phyloP scores from a whole-genome alignment of 257 asterid genomes.

The Avicennia marina region DNA sequence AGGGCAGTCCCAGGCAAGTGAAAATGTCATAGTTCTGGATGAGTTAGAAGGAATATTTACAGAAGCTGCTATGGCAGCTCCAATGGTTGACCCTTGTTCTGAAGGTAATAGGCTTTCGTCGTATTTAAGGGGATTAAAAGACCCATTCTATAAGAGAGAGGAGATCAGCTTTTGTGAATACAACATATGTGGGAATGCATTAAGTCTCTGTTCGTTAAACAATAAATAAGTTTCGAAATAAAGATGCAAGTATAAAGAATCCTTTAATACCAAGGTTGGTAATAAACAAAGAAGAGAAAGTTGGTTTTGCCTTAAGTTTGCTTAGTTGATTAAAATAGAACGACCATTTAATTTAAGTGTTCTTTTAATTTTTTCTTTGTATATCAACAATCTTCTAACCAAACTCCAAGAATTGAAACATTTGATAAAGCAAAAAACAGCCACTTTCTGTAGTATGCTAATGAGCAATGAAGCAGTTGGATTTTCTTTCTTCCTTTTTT shows the following conservation, averaged over 20 bases:
- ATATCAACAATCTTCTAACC: background rate
- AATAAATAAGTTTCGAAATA: too few relatives aligned
- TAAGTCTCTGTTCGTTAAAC: background rate
- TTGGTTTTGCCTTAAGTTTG: background rate
- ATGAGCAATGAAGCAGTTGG: background rate
- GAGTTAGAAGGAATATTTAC: slow-evolving; percentile 61
- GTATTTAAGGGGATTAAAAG: slow-evolving; percentile 65
- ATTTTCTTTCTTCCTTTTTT: too few relatives aligned
- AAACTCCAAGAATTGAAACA: background rate
- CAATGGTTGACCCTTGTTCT: slow-evolving; percentile 65
- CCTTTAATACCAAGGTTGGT: too few relatives aligned
- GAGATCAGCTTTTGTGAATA: slow-evolving; percentile 28
- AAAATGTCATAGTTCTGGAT: slow-evolving; percentile 61
- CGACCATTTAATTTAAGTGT: background rate
- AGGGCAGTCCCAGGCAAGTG: slow-evolving; percentile 91
- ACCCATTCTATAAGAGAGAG: slow-evolving; percentile 59
- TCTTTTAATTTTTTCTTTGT: too few relatives aligned
- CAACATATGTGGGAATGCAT: slow-evolving; percentile 7
- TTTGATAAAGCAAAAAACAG: background rate
- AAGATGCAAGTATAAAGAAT: too few relatives aligned
- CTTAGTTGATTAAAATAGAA: background rate
- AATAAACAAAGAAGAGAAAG: background rate
- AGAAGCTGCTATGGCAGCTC: slow-evolving; percentile 95
- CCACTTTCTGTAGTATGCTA: background rate
- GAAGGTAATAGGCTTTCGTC: slow-evolving; percentile 73